Evolutionary conservation across 2,329 filamentous ascomycete genomes (phyloP).

Genomic region (Cryphonectria nitschkei): DNA sequence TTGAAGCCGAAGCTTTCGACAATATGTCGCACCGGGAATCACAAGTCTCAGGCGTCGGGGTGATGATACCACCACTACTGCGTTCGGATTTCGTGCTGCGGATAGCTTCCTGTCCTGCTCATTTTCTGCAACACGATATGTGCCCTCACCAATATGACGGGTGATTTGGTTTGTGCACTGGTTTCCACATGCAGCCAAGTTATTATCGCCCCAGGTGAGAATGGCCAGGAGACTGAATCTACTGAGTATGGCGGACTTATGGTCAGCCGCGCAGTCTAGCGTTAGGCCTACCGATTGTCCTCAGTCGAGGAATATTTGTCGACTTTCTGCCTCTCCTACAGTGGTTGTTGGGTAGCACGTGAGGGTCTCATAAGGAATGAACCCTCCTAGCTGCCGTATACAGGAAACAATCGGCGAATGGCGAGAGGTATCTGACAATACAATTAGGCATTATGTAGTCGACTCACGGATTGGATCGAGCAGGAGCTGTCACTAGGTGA

Average conservation of each 20-base stretch:
- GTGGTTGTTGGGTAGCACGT: background rate
- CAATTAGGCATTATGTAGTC: background rate
- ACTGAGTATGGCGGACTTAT: background rate
- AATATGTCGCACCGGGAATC: background rate
- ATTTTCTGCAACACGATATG: background rate
- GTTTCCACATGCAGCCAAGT: background rate
- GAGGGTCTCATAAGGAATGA: background rate
- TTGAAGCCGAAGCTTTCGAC: background rate
- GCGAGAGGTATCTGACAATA: background rate
- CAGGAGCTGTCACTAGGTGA: background rate
- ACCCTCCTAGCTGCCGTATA: background rate
- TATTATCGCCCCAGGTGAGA: background rate
- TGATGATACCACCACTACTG: background rate
- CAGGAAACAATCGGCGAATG: background rate
- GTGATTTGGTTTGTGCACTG: background rate
- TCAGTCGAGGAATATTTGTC: background rate
- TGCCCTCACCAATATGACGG: background rate
- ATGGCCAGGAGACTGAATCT: background rate
- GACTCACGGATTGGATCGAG: background rate
- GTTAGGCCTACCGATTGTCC: background rate
- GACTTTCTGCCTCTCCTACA: background rate
- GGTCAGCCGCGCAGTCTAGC: background rate
- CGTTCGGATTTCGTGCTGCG: background rate
- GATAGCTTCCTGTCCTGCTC: background rate
- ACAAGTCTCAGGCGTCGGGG: background rate